Percentiles rank a stretch among this genome's conserved stretches.
Conservation (phyloP, 768 basidiomycete genomes). For the Kwoniella newhampshirensis region DNA sequence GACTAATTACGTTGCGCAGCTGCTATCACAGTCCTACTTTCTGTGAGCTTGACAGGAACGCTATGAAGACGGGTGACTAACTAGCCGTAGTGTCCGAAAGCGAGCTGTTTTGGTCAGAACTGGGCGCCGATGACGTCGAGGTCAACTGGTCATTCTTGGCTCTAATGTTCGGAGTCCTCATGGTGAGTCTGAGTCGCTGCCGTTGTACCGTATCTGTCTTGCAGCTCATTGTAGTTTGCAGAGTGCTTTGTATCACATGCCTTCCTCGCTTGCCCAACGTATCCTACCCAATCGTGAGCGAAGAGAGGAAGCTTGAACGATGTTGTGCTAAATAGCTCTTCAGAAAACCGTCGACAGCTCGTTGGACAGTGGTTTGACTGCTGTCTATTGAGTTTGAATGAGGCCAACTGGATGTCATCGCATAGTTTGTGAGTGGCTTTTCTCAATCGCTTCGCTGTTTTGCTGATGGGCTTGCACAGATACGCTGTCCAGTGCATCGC, state of each 20-base stretch:
- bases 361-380: constrained; percentile 24
- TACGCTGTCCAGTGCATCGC: constrained; percentile 32
- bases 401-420: constrained; percentile 20
- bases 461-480: neutral
- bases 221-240: too few species aligned
- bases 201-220: too few species aligned
- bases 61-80: neutral
- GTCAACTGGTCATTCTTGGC: constrained; percentile 33
- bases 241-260: constrained; percentile 30
- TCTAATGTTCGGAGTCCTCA: constrained; percentile 22
- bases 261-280: neutral
- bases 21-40: constrained; percentile 11
- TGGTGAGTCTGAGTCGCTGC: too few species aligned
- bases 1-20: neutral
- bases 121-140: constrained; percentile 26
- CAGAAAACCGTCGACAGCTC: constrained; percentile 12
- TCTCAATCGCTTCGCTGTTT: neutral
- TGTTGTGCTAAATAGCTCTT: too few species aligned
- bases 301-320: too few species aligned
- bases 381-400: constrained; percentile 13
- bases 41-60: neutral
- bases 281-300: constrained; percentile 8
- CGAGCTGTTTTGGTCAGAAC: constrained; percentile 32
- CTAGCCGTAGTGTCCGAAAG: constrained; percentile 12
- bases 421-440: constrained; percentile 1